These are phyloP conservation scores for Ascoidea rubescens DNA, from an alignment of 805 yeast species.

Conservation along the genomic window DNA sequence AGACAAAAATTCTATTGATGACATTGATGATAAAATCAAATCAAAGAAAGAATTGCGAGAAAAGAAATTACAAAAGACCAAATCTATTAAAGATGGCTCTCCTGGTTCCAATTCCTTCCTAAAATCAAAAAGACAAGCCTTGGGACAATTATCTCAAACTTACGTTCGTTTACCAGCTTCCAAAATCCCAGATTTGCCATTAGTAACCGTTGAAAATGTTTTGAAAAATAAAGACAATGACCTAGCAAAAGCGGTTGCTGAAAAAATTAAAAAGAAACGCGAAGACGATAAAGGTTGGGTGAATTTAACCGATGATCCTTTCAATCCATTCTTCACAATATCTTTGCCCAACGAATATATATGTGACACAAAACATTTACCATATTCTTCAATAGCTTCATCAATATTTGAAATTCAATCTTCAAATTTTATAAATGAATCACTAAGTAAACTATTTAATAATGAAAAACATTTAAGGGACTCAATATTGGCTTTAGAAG, in stretches of 20 bases:
- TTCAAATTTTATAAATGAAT: constrained; percentile 34
- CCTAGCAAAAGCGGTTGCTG: constrained; percentile 73
- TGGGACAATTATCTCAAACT: constrained; percentile 32
- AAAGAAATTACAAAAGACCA: constrained; percentile 4
- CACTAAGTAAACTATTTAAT: constrained; percentile 28
- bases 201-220: constrained; percentile 68
- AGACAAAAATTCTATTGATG: constrained; percentile 6
- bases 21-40: constrained; percentile 4
- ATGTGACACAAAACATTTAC: constrained; percentile 46
- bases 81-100: constrained; percentile 6
- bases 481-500: constrained; percentile 25
- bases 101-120: constrained; percentile 4
- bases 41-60: constrained; percentile 6
- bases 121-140: not conserved
- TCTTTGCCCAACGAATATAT: constrained; percentile 31
- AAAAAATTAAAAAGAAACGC: constrained; percentile 57
- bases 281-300: constrained; percentile 62
- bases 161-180: constrained; percentile 82
- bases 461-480: constrained; percentile 24
- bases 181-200: constrained; percentile 84
- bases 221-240: constrained; percentile 63
- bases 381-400: constrained; percentile 69
- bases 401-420: constrained; percentile 52
- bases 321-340: constrained; percentile 67
- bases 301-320: constrained; percentile 78